Base-by-base conservation (phyloP, 306 rosid genomes). In the Medicago arabica region DNA sequence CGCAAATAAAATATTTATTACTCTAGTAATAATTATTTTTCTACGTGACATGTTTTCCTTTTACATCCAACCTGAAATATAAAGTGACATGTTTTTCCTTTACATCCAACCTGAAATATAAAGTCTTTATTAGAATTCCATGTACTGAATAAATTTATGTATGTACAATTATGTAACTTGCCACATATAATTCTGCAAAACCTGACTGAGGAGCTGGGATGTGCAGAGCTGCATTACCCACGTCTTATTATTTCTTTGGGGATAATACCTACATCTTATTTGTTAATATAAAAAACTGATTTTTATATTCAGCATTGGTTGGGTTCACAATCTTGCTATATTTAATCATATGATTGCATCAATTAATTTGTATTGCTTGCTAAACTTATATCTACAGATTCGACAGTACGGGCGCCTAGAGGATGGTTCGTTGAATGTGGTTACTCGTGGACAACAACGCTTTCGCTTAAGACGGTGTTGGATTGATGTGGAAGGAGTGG, bases 401-500 rank as follows among this genome's bases (percentile, higher is more conserved):
- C 89, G 97, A 57, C 96, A 95, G 74, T 89, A 73, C 34, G 83
- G 96, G 44, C 87, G 93, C 36, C 84, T 95, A 69, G 96, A 86
- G 77, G 93, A 89, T 85, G 96, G 96, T 71, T 90, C 96, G 25
- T 80, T 95, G 71, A 95, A 92, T 78, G 90, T 92, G 83, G 93
- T 95, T 68, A 86, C 97, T 39, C 92, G 97, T 78, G 97, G 99
- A 68, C 93, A 92, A 81, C 97, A 92, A 73, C 79, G 99, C 50
- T 95, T 95, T 85, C 88, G 78, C 75, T 74, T 95, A 31, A 87
- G 80, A 76, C 90, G 93, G 51, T 76, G 79, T 72, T 92, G 96
- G 97, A 80, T 50, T 69, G 99, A 95, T 80, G 92, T 65, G 67
- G 99, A 90, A 61, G 89, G 97, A 90, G 92, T 76, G 92, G 99